Conservation (phyloP, 2,329 filamentous ascomycete species). For the Lecanicillium sp. region DNA sequence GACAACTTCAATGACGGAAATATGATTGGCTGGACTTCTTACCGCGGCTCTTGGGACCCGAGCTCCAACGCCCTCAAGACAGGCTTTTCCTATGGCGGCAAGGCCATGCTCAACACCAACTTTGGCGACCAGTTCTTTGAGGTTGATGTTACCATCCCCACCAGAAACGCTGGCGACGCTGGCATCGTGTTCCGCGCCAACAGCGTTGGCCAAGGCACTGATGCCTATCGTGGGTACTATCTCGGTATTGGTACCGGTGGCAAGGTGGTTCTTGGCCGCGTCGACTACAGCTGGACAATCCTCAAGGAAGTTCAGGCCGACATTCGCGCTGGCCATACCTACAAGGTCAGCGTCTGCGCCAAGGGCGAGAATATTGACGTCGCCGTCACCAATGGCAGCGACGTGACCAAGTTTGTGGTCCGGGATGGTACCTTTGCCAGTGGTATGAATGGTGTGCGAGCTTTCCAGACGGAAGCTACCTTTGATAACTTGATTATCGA, state of each 20-base stretch:
- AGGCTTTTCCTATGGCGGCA: conserved; percentile 11
- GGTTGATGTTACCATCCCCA: conserved; percentile 16
- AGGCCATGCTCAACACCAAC: conserved; percentile 26
- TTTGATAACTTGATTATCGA: conserved; percentile 8
- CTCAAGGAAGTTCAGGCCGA: conserved; percentile 1
- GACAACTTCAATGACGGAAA: conserved; percentile 32
- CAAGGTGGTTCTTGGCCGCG: conserved; percentile 15
- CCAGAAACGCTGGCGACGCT: conserved; percentile 15
- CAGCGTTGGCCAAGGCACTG: conserved; percentile 8
- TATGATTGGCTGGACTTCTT: conserved; percentile 28
- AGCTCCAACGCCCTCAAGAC: conserved; percentile 14
- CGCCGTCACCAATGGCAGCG: conserved; percentile 1
- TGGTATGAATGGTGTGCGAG: conserved; percentile 7
- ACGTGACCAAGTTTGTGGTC: conserved; percentile 6
- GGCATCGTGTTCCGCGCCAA: conserved; percentile 28
- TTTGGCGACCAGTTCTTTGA: conserved; percentile 24
- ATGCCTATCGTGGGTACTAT: conserved; percentile 19
- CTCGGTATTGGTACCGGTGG: conserved; percentile 19
- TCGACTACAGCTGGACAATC: conserved; percentile 2
- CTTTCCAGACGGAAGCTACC: conserved; percentile 4
- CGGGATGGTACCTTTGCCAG: conserved; percentile 3
- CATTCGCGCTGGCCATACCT: conserved; percentile 3
- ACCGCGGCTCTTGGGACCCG: conserved; percentile 11
- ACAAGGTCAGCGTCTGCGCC: conserved; percentile 5
- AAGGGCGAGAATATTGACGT: conserved; percentile 1